Base-by-base conservation (phyloP, 306 rosid genomes). In the Vachellia collinsii region DNA sequence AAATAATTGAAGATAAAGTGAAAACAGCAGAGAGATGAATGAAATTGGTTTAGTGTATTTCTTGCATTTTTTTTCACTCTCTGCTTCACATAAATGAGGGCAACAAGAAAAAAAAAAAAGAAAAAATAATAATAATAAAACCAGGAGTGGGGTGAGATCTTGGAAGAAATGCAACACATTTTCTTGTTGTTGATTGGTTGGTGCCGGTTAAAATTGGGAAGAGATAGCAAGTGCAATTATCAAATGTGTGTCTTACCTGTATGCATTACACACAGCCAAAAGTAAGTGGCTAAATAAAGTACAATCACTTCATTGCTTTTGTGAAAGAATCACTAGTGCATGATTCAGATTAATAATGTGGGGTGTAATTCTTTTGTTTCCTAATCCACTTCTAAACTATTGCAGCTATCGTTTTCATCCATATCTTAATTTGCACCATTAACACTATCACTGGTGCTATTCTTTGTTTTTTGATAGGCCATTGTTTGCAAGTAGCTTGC, bases 401-500 rank as follows among this genome's bases (percentile, higher is more conserved):
- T 42, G 68, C 64, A 64, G 23, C 37, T 72, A 42, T 71, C 54
- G 68, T 50, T 48, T 65, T 58, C 54, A 20, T 39, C 12, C 22
- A 41, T 3, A 34, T 51, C 19, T 80, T 22, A 4, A 51, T n/a
- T 51, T 50, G 44, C 48, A 61, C 16, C 56, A 29, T 72, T 25
- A 64, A 78, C 54, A 74, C 8, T 43, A 19, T 19, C 34, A 46
- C 11, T 71, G 61, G 72, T 62, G 77, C 50, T 76, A 79, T 72
- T 79, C 29, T 76, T 76, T 77, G 44, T 85, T 79, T 84, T 75
- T 71, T 70, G 70, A 79, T 79, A 96, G 99, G 98, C 93, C 98
- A 69, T 85, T 96, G 62, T 92, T 96, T 85, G 93, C 99, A 0
- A 93, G 85, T 86, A 93, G 99, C 91, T 87, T 96, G 83, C 87